These are phyloP conservation scores for Medicago arabica DNA, from an alignment of 306 rosid genomes.

Conservation along the genomic window DNA sequence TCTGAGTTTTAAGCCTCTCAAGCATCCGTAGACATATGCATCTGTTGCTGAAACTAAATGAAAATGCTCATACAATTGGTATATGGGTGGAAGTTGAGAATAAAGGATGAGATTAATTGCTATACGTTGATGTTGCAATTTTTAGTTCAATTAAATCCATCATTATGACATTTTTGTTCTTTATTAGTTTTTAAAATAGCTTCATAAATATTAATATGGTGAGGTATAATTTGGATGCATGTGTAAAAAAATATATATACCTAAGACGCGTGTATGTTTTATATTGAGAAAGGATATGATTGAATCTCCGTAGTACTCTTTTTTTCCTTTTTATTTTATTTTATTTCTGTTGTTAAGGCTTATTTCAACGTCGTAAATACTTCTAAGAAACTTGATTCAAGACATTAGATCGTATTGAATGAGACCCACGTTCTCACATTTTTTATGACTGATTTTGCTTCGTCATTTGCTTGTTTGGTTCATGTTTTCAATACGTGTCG, in stretches of 20 bases:
- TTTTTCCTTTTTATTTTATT: not conserved
- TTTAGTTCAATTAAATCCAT: not conserved
- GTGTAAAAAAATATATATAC: not conserved
- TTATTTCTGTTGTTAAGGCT: not conserved
- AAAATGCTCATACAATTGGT: conserved; percentile 30
- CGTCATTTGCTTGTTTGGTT: too few relatives aligned
- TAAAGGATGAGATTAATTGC: not conserved
- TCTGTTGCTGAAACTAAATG: conserved; percentile 47
- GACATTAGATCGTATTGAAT: not conserved
- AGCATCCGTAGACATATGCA: conserved; percentile 36
- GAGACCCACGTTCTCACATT: not conserved
- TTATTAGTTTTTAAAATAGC: not conserved
- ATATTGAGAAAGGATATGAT: not conserved
- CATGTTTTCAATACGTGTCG: too few relatives aligned
- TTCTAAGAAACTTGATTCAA: not conserved
- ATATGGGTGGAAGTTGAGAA: conserved; percentile 36
- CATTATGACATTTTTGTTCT: not conserved
- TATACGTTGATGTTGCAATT: not conserved
- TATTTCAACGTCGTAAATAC: not conserved
- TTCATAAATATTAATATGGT: not conserved
- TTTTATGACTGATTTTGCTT: not conserved
- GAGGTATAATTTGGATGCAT: not conserved
- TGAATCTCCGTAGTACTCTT: not conserved
- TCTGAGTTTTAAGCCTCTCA: conserved; percentile 49
- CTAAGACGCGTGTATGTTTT: not conserved